Evolutionary conservation across 257 asterid genomes (phyloP).

Genomic region (Osmanthus fragrans): DNA sequence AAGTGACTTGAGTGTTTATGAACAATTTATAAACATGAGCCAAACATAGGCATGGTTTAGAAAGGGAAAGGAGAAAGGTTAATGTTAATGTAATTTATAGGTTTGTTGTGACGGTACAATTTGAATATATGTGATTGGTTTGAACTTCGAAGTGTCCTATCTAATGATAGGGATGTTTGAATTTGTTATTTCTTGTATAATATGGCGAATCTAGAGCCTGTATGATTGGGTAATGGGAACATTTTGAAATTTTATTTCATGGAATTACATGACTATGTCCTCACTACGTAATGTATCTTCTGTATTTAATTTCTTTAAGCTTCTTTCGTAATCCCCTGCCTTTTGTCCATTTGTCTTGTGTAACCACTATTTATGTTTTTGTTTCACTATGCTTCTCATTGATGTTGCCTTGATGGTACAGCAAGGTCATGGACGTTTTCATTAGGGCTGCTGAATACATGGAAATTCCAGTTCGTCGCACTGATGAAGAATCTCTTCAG

Average conservation of each 20-base stretch:
- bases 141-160: conserved; percentile 4
- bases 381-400: background rate
- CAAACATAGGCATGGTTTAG: no score
- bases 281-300: background rate
- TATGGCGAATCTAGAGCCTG: background rate
- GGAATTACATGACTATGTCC: background rate
- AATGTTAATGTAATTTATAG: background rate
- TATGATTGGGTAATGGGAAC: conserved; percentile 9
- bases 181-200: conserved; percentile 13
- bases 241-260: conserved; percentile 7
- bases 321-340: background rate
- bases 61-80: no score
- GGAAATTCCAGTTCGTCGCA: conserved; percentile 95
- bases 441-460: conserved; percentile 94
- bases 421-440: conserved; percentile 97
- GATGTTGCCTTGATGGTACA: conserved; percentile 30
- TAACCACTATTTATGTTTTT: background rate
- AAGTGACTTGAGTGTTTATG: no score
- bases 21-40: background rate
- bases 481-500: conserved; percentile 96
- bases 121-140: background rate
- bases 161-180: conserved; percentile 7
- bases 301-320: background rate
- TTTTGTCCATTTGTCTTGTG: background rate
- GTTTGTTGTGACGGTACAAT: conserved; percentile 17